A percentile compares a stretch with the other conserved stretches of the same genome.
Conservation (phyloP, 768 basidiomycete genomes). For the Asterophora parasitica region DNA sequence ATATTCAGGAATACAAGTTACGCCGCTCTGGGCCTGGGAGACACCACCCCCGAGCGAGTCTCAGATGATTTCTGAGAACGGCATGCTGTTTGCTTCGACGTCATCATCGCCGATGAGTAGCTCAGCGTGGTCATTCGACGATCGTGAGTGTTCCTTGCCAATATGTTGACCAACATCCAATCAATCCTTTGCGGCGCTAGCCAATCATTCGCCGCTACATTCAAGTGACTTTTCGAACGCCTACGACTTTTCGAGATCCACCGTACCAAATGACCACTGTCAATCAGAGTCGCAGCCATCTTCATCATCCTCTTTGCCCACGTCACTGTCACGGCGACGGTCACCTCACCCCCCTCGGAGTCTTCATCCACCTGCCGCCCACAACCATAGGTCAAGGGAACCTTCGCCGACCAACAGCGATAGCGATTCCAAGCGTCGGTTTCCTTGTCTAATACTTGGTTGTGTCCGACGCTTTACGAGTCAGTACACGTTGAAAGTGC, state of each 20-base stretch:
- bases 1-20: conserved; percentile 1
- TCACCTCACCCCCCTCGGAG: conserved; percentile 11
- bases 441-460: conserved; percentile 43
- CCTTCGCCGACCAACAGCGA: conserved; percentile 29
- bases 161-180: too few relatives aligned
- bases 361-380: conserved; percentile 4
- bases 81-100: background rate
- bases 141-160: conserved; percentile 19
- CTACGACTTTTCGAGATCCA: conserved; percentile 25
- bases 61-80: background rate
- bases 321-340: conserved; percentile 10
- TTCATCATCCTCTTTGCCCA: conserved; percentile 7
- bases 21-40: conserved; percentile 8
- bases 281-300: conserved; percentile 12
- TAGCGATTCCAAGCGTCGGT: conserved; percentile 35
- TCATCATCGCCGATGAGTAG: conserved; percentile 18
- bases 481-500: conserved; percentile 50
- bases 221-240: conserved; percentile 27
- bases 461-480: conserved; percentile 48
- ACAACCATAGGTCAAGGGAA: conserved; percentile 24
- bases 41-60: background rate
- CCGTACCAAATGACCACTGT: conserved; percentile 22
- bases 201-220: conserved; percentile 29
- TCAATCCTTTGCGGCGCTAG: conserved; percentile 16
- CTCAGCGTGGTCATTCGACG: conserved; percentile 30